A percentile compares a stretch with the other conserved stretches of the same genome.
phyloP scores from a whole-genome alignment of 257 asterid species.

The Eustoma russellianum region DNA sequence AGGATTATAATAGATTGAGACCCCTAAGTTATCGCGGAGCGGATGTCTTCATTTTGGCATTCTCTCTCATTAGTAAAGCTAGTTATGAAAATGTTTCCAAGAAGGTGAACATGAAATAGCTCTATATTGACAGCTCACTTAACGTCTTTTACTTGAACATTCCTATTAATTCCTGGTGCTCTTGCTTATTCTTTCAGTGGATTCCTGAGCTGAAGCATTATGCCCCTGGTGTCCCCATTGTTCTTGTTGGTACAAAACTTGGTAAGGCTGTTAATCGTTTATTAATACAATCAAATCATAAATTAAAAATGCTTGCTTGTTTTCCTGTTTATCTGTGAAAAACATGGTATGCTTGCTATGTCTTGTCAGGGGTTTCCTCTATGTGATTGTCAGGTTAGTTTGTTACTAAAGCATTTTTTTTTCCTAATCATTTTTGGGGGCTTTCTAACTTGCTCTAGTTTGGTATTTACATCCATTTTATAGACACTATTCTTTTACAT shows the following conservation, averaged over 20 bases:
- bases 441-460: no score
- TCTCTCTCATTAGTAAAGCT: constrained; percentile 53
- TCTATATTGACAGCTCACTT: neutral
- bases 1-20: constrained; percentile 46
- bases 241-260: constrained; percentile 49
- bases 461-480: no score
- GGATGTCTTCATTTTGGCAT: constrained; percentile 49
- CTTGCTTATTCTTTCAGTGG: constrained; percentile 30
- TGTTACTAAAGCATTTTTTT: no score
- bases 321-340: no score
- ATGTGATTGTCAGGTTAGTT: no score
- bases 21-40: constrained; percentile 56
- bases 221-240: constrained; percentile 52
- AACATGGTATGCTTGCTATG: no score
- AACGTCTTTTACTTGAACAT: neutral
- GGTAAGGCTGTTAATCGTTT: constrained; percentile 22
- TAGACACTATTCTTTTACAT: no score
- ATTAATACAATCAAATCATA: no score
- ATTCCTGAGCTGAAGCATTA: constrained; percentile 56
- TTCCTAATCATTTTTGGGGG: no score
- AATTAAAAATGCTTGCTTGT: no score
- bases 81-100: constrained; percentile 51
- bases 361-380: no score
- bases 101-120: constrained; percentile 23
- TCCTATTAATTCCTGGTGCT: constrained; percentile 1